A percentile compares a stretch with the other conserved stretches of the same genome.
These are phyloP conservation scores for Cerioporus squamosus DNA, from an alignment of 1,284 basidiomycete species.

Conservation along the genomic window DNA sequence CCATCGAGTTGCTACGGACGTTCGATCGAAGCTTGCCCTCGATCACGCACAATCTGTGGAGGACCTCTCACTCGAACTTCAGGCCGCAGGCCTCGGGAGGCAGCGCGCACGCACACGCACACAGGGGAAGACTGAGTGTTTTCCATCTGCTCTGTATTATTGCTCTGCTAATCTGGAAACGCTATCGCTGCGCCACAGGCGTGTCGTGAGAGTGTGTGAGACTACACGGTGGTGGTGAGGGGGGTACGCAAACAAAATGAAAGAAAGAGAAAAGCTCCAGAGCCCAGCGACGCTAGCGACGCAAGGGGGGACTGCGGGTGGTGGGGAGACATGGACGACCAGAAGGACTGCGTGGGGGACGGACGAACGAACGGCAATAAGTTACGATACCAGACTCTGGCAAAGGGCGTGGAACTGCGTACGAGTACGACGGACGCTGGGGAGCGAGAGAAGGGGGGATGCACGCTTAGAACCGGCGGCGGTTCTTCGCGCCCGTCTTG, in stretches of 20 bases:
- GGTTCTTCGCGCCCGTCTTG: slow-evolving; percentile 16
- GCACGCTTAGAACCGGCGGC: slow-evolving; percentile 10
- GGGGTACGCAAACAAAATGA: not conserved
- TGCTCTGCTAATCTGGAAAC: slow-evolving; percentile 15
- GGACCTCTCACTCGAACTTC: too few species aligned
- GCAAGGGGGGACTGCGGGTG: not conserved
- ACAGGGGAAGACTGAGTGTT: not conserved
- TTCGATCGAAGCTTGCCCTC: too few species aligned
- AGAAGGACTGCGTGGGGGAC: too few species aligned
- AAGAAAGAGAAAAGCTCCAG: not conserved
- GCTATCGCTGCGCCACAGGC: slow-evolving; percentile 18
- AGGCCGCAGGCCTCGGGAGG: too few species aligned
- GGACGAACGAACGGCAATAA: slow-evolving; percentile 3
- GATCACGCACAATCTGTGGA: too few species aligned
- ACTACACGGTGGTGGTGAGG: slow-evolving; percentile 2
- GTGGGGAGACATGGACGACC: too few species aligned
- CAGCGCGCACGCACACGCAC: too few species aligned
- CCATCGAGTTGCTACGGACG: too few species aligned
- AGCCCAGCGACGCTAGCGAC: not conserved
- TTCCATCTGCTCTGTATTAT: slow-evolving; percentile 20
- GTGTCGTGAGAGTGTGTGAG: slow-evolving; percentile 4
- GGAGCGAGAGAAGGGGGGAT: not conserved
- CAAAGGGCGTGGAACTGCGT: not conserved
- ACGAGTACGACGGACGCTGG: not conserved
- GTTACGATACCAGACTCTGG: slow-evolving; percentile 1